These are phyloP conservation scores for Ceratobasidium sp. DNA, from an alignment of 1,284 basidiomycete species.

Conservation along the genomic window DNA sequence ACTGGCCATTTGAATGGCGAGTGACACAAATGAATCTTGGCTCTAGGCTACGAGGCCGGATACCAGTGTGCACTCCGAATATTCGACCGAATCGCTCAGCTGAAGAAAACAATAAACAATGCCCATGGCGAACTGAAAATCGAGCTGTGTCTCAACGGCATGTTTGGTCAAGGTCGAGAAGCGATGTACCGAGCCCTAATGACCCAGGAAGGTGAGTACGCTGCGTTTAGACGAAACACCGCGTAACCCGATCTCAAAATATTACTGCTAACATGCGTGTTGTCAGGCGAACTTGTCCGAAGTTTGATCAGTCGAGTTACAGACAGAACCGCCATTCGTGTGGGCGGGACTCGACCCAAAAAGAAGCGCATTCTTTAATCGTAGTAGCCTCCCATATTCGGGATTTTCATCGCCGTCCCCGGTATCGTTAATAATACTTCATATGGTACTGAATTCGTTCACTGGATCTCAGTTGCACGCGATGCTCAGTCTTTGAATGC, in stretches of 20 bases:
- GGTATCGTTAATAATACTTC: not conserved
- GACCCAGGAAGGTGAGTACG: constrained; percentile 41
- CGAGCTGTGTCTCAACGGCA: constrained; percentile 45
- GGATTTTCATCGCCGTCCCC: not conserved
- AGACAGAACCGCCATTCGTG: constrained; percentile 45
- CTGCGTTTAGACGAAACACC: not conserved
- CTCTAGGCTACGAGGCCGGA: constrained; percentile 46
- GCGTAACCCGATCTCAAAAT: not conserved
- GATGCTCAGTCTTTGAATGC: not conserved
- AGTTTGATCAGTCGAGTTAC: constrained; percentile 43
- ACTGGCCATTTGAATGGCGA: not conserved
- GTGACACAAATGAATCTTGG: not conserved
- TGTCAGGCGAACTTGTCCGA: constrained; percentile 45
- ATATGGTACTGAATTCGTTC: not conserved
- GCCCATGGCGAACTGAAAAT: constrained; percentile 33
- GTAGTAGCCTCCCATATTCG: no score
- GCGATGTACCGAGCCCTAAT: constrained; percentile 46
- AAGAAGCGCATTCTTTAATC: constrained; percentile 42
- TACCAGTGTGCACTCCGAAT: constrained; percentile 47
- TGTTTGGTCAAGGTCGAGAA: constrained; percentile 47
- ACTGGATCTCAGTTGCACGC: not conserved
- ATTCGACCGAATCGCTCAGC: constrained; percentile 36
- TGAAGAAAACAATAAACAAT: constrained; percentile 18
- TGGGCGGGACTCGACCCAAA: constrained; percentile 46
- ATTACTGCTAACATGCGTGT: not conserved